phyloP scores from a whole-genome alignment of 352 stramenopile genomes.

The Phytopythium oedochilum region DNA sequence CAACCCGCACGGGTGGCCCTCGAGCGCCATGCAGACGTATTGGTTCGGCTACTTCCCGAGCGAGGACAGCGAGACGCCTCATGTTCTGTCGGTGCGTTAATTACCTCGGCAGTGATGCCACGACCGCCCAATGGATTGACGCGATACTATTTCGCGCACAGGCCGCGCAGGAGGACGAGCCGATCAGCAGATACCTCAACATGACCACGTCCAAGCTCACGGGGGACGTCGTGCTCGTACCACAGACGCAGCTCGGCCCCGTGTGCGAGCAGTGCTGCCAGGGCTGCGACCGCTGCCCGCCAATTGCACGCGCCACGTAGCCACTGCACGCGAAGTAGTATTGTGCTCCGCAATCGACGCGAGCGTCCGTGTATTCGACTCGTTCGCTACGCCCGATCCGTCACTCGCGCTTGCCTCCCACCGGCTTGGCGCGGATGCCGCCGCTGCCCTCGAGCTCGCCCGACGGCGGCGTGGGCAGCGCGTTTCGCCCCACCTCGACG shows the following conservation, averaged over 20 bases:
- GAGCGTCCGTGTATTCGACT: neutral
- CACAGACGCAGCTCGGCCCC: slow-evolving; percentile 74
- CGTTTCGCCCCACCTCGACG: slow-evolving; percentile 66
- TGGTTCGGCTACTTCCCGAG: slow-evolving; percentile 66
- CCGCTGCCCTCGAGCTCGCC: slow-evolving; percentile 7
- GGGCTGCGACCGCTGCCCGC: slow-evolving; percentile 42
- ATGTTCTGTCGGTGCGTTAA: slow-evolving; percentile 23
- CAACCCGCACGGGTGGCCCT: slow-evolving; percentile 62
- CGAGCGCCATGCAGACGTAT: slow-evolving; percentile 67
- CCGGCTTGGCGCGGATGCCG: slow-evolving; percentile 37
- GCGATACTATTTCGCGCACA: neutral
- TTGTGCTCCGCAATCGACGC: too few species aligned
- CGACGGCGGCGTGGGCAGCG: slow-evolving; percentile 19
- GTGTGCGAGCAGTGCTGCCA: slow-evolving; percentile 67
- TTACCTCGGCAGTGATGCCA: neutral
- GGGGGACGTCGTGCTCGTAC: slow-evolving; percentile 66
- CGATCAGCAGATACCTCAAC: slow-evolving; percentile 52
- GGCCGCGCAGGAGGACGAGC: slow-evolving; percentile 35
- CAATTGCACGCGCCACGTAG: slow-evolving; percentile 8
- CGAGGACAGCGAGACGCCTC: slow-evolving; percentile 29
- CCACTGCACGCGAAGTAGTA: neutral
- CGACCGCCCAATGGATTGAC: neutral
- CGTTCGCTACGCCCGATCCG: neutral
- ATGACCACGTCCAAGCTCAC: slow-evolving; percentile 69
- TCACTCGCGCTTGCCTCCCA: slow-evolving; percentile 21